Conservation (phyloP, 257 asterid species). For the Marsdenia floribunda region DNA sequence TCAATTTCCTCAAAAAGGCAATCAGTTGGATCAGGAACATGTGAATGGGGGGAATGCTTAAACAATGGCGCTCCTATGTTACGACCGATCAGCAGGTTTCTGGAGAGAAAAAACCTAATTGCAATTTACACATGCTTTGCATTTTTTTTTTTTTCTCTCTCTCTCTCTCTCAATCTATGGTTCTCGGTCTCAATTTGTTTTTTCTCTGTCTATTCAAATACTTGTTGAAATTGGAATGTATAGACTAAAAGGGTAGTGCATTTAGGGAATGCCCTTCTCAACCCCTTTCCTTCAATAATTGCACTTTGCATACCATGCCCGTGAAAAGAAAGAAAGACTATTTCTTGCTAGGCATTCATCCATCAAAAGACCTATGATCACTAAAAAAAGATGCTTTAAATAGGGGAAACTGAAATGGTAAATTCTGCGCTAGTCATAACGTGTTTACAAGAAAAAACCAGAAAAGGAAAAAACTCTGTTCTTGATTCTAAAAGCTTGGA, state of each 20-base stretch:
- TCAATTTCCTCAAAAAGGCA: background rate
- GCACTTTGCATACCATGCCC: background rate
- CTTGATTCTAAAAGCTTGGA: background rate
- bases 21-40: background rate
- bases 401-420: background rate
- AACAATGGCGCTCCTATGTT: background rate
- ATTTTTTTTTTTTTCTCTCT: no score
- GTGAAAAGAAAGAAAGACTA: background rate
- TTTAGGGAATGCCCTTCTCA: background rate
- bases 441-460: background rate
- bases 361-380: background rate
- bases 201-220: background rate
- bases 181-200: background rate
- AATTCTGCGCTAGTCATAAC: background rate
- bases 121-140: slow-evolving; percentile 1
- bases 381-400: background rate
- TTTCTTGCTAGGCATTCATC: background rate
- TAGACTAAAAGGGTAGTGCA: background rate
- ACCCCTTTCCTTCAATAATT: background rate
- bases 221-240: background rate
- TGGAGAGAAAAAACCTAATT: background rate
- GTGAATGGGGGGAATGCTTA: background rate
- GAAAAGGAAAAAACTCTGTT: background rate
- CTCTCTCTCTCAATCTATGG: no score
- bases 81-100: background rate